Percentiles rank a stretch among this genome's conserved stretches.
Conservation (phyloP, 2,329 filamentous ascomycete species). For the Aspergillus floridensis region DNA sequence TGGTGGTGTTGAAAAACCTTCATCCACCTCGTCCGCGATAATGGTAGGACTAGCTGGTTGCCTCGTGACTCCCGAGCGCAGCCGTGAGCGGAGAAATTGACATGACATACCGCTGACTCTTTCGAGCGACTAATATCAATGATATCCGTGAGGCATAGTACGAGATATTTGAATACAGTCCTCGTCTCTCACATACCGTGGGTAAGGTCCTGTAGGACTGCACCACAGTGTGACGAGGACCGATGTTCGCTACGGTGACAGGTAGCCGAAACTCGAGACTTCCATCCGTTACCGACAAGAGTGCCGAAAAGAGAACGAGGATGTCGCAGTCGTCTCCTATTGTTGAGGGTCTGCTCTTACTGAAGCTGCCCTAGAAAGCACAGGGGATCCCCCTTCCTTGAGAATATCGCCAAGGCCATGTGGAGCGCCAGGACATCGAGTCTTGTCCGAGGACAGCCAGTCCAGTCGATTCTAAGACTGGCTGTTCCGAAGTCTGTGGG, state of each 20-base stretch:
- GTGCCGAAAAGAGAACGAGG: constrained; percentile 7
- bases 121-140: constrained; percentile 4
- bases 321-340: constrained; percentile 13
- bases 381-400: constrained; percentile 13
- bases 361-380: constrained; percentile 14
- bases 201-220: constrained; percentile 8
- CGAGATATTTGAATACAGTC: constrained; percentile 4
- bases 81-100: constrained; percentile 7
- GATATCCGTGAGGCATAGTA: constrained; percentile 6
- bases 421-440: constrained; percentile 15
- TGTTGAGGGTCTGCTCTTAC: constrained; percentile 12
- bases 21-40: constrained; percentile 13
- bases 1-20: constrained; percentile 12
- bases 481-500: constrained; percentile 14
- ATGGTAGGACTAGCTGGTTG: constrained; percentile 13
- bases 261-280: constrained; percentile 4
- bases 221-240: constrained; percentile 7
- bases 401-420: constrained; percentile 13
- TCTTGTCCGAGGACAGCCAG: constrained; percentile 14
- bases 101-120: constrained; percentile 8
- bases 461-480: constrained; percentile 17
- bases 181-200: constrained; percentile 4
- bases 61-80: constrained; percentile 10
- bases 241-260: background rate
- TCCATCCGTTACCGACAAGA: constrained; percentile 14